Conservation (phyloP, 768 basidiomycete genomes). For the Mycena galericulata region DNA sequence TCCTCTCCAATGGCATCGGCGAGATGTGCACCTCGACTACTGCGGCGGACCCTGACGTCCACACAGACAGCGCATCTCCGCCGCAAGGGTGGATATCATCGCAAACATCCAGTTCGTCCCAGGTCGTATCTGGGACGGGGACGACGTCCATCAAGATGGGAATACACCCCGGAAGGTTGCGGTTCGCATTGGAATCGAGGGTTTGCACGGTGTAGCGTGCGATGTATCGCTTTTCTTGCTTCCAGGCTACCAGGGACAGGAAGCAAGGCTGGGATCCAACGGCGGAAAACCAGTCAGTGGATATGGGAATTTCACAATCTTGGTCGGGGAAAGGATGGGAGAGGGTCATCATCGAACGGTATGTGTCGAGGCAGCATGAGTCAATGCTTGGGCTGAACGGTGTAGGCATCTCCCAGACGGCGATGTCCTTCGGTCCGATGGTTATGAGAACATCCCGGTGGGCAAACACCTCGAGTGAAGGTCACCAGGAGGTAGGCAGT, state of each 20-base stretch:
- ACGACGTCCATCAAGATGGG: constrained; percentile 18
- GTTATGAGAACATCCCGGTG: neutral
- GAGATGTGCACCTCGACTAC: constrained; percentile 5
- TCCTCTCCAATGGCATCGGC: constrained; percentile 5
- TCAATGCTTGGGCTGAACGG: neutral
- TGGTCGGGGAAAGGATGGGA: neutral
- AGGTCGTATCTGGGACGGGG: neutral
- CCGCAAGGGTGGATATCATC: constrained; percentile 11
- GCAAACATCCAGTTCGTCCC: neutral
- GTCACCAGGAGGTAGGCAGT: neutral
- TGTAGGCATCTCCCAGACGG: constrained; percentile 5
- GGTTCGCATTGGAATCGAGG: neutral
- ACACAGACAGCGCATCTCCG: neutral
- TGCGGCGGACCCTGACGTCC: neutral
- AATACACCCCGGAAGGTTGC: constrained; percentile 6
- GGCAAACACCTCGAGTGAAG: constrained; percentile 1
- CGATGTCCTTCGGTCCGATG: neutral
- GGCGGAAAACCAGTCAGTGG: constrained; percentile 3
- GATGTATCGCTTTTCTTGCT: neutral
- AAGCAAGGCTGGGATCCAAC: constrained; percentile 6
- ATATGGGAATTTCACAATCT: neutral
- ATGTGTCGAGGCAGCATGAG: neutral
- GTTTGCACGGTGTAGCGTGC: constrained; percentile 23
- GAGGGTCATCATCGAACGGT: constrained; percentile 10
- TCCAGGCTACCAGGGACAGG: neutral